Base-by-base conservation (phyloP, 805 yeast genomes). In the Isabelozyma pseudorhagii region DNA sequence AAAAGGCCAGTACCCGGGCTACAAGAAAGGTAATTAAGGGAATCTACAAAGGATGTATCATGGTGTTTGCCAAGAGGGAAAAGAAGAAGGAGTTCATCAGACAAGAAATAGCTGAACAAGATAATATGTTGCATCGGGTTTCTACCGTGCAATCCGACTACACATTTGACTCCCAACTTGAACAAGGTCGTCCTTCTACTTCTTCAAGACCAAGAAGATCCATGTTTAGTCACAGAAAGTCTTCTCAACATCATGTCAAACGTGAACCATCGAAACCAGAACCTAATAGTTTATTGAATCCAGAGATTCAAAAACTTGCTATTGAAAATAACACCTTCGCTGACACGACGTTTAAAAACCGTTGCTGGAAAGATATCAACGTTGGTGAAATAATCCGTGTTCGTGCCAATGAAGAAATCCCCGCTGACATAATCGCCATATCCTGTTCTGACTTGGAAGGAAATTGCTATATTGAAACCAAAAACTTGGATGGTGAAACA, bases 401-500 rank as follows among this genome's bases (percentile, higher is more conserved):
- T 25, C 80, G 84, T 53, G 81, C 82, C 55, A 83, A 87, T 60
- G 94, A 87, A 61, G 93, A 87, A 68, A 77, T 86, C 6, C 96
- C 96, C 1, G 91, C 93, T 1, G 96, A 87, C 66, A 64, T 83
- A 11, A 72, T 86, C 44, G 64, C 87, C 34, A 61, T 87, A 7
- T 74, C 90, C 5, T 77, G 91, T 2, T 81, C 89, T 31, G 90
- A 85, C 60, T 65, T 75, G 1, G 89, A 86, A 56, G 85, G 85
- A 46, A 80, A 79, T 46, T 86, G 92, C 67, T 87, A 82, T 56
- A 82, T 87, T 29, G 96, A 87, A 65, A 88, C 96, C 0, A 87
- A 87, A 60, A 87, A 87, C 66, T 74, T 88, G 56, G 96, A 88
- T 67, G 96, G 96, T 66, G 96, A 87, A 65, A 85, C 93, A 4